Conservation (phyloP, 352 stramenopile species). For the Pythium dissotocum region DNA sequence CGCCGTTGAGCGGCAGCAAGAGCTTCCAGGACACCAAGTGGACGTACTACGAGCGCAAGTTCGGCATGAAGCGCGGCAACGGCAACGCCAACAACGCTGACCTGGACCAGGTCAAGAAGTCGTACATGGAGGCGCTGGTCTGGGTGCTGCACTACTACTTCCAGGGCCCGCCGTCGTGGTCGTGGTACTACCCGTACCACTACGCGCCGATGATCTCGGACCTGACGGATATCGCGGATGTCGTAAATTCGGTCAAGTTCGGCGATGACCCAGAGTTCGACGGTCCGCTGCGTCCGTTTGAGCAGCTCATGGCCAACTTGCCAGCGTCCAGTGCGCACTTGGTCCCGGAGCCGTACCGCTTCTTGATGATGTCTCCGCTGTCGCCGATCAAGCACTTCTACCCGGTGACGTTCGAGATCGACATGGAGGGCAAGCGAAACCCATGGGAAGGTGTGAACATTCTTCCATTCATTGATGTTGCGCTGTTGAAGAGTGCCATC, state of each 20-base stretch:
- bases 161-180: conserved; percentile 95
- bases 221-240: conserved; percentile 89
- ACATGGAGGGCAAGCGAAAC: conserved; percentile 92
- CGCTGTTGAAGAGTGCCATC: conserved; percentile 92
- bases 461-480: conserved; percentile 97
- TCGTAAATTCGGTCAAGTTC: conserved; percentile 79
- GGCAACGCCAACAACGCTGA: conserved; percentile 54
- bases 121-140: conserved; percentile 79
- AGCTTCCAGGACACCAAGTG: conserved; percentile 86
- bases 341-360: conserved; percentile 91
- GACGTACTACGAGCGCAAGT: conserved; percentile 86
- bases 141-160: conserved; percentile 87
- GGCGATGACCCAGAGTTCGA: conserved; percentile 57
- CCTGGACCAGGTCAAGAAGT: conserved; percentile 63
- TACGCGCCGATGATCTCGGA: conserved; percentile 99
- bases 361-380: conserved; percentile 94
- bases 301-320: conserved; percentile 98
- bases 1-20: conserved; percentile 52
- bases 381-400: conserved; percentile 98
- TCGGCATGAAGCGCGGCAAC: conserved; percentile 59
- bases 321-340: conserved; percentile 94
- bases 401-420: conserved; percentile 78
- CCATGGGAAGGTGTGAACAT: conserved; percentile 99
- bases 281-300: conserved; percentile 94
- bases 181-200: conserved; percentile 99